A percentile compares a stretch with the other conserved stretches of the same genome.
Evolutionary conservation across 2,329 filamentous ascomycete genomes (phyloP).

Genomic region (Conoideocrella luteorostrata): DNA sequence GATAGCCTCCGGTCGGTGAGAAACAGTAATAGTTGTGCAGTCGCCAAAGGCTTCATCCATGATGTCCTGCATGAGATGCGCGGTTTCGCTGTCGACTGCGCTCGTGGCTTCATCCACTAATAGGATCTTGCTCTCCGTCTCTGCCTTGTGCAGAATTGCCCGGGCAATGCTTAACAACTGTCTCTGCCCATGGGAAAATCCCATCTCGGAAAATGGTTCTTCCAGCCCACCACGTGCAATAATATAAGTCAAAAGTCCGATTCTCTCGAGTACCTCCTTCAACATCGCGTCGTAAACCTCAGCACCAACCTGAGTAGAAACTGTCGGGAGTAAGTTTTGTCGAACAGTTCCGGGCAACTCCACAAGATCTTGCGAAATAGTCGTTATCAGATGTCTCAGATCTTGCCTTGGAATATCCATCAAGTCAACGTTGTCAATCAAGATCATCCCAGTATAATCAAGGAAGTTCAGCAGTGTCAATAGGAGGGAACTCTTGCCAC

Average conservation of each 20-base stretch:
- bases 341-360: conserved; percentile 13
- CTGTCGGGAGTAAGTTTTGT: neutral
- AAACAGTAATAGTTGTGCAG: conserved; percentile 4
- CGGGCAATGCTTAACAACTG: conserved; percentile 13
- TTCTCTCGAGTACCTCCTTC: too few relatives aligned
- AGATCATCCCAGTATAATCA: conserved; percentile 1
- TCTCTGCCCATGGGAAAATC: conserved; percentile 11
- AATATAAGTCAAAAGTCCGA: too few relatives aligned
- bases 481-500: conserved; percentile 16
- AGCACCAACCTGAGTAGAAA: too few relatives aligned
- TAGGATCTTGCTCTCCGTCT: neutral
- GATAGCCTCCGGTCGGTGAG: conserved; percentile 1
- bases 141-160: conserved; percentile 1
- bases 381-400: conserved; percentile 23
- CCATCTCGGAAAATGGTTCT: too few relatives aligned
- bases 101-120: conserved; percentile 8
- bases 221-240: too few relatives aligned
- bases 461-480: neutral
- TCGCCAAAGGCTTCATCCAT: conserved; percentile 5
- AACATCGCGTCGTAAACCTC: too few relatives aligned
- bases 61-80: neutral
- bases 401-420: conserved; percentile 14
- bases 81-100: conserved; percentile 6
- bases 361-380: conserved; percentile 22
- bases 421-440: conserved; percentile 23